Conservation (phyloP, 345 rosid species). For the Boechera retrofracta region DNA sequence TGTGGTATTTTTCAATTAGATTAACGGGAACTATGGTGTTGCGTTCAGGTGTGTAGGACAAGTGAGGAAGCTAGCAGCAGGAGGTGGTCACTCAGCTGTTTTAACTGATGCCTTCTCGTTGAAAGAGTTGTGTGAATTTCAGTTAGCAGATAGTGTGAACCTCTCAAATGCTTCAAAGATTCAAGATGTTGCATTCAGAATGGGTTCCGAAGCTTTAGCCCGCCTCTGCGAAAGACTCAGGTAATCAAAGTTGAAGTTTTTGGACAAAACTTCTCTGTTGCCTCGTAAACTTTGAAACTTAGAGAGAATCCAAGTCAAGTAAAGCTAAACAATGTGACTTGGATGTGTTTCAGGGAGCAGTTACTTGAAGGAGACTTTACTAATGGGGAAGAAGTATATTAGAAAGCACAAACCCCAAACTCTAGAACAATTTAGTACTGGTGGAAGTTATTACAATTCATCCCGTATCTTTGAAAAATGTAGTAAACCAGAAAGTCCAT, state of each 20-base stretch:
- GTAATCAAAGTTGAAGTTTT: conserved; percentile 44
- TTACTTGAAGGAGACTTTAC: conserved; percentile 51
- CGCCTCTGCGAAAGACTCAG: conserved; percentile 91
- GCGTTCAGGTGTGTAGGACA: conserved; percentile 85
- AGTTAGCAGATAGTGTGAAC: conserved; percentile 77
- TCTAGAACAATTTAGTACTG: conserved; percentile 10
- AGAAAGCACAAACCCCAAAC: conserved; percentile 18
- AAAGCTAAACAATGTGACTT: conserved; percentile 30
- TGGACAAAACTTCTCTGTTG: neutral
- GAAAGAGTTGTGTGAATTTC: conserved; percentile 92
- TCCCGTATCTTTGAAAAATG: conserved; percentile 9
- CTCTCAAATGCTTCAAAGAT: conserved; percentile 73
- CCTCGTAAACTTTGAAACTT: neutral
- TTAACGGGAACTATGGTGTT: conserved; percentile 24
- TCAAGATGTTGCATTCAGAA: conserved; percentile 81
- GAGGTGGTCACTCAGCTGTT: conserved; percentile 98
- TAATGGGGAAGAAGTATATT: conserved; percentile 51
- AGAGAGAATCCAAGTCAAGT: conserved; percentile 18
- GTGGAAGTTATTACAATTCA: conserved; percentile 13
- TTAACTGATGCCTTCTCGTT: conserved; percentile 93
- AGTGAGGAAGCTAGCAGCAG: conserved; percentile 94
- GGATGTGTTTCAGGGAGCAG: conserved; percentile 69
- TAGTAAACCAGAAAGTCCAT: conserved; percentile 33
- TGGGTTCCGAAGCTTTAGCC: conserved; percentile 89
- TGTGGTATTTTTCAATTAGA: neutral